phyloP scores from a whole-genome alignment of 2,329 filamentous ascomycete species.

The Fusarium continuum region DNA sequence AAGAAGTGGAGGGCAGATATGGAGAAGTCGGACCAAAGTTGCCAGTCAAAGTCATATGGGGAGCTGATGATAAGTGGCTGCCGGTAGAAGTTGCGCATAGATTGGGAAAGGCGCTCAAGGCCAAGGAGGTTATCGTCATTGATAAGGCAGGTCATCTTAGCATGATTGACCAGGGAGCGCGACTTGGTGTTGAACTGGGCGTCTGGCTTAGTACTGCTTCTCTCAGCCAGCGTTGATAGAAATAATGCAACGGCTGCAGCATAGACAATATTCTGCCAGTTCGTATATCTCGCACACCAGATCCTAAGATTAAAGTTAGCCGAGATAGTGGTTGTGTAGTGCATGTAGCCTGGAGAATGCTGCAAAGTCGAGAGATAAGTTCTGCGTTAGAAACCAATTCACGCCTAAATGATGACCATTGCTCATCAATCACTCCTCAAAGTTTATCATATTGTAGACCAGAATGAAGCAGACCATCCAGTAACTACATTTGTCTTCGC shows the following conservation, averaged over 20 bases:
- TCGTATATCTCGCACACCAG: no score
- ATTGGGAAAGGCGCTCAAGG: constrained; percentile 43
- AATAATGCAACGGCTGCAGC: background rate
- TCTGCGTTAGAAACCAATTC: no score
- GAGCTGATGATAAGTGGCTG: constrained; percentile 55
- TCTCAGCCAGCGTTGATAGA: background rate
- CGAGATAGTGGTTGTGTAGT: no score
- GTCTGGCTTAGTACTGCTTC: constrained; percentile 42
- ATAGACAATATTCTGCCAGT: no score
- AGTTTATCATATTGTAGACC: no score
- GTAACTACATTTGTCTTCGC: no score
- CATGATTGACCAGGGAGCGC: constrained; percentile 54
- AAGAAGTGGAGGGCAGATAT: constrained; percentile 51
- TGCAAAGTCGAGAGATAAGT: no score
- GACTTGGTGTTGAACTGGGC: constrained; percentile 51
- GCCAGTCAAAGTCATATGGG: constrained; percentile 56
- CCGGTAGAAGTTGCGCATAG: constrained; percentile 49
- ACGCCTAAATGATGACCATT: no score
- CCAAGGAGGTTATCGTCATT: constrained; percentile 48
- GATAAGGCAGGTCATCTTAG: constrained; percentile 54
- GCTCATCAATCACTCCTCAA: no score
- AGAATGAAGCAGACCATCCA: no score
- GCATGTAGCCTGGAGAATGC: no score
- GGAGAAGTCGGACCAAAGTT: constrained; percentile 47
- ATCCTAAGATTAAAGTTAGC: no score